Base-by-base conservation (phyloP, 371 early-diverging fungal genomes). In the Funneliformis caledonium region DNA sequence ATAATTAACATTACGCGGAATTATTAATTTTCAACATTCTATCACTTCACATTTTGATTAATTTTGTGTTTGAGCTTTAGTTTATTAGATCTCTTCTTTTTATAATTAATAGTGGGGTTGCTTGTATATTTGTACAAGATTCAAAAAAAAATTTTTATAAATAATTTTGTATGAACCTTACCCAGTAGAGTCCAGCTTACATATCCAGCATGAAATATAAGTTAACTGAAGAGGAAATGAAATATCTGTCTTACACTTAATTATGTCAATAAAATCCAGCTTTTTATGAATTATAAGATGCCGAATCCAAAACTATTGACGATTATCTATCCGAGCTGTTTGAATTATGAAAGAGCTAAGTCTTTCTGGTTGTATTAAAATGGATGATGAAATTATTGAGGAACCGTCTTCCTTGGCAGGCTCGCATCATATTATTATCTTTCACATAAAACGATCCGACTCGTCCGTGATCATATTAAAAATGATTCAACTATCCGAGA, bases 71-170 rank as follows among this genome's bases (percentile, higher is more conserved):
- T 31, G 1, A 37, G 37, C 37, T 37, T 37, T 3, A 37, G 37
- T 37, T 37, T 19, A 19, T 56, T 19, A 4, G 16, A 56, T 6
- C 6, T 52, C 9, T 74, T 33, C 37, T 37, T 37, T 37, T 37
- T 37, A 0, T 26, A 43, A 56, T 61, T 31, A 31, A 91, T 82
- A 91, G 91, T 19, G 97, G 96, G 50, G 93, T 96, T 42, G 96
- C 97, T 0, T 89, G 92, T 5, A 93, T 98, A 31, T 91, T 97
- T 83, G 97, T 96, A 0, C 93, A 94, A 37, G 97, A 97, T 77
- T 87, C 89, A 37, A 97, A 97, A 82, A 97, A 97, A 89, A 93
- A 95, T 85, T 99, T 97, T 85, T 99, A 97, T 90, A 97, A 97
- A 81, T 94, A 94, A 89, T 98, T 99, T 87, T 99, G 80, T 96